A percentile compares a stretch with the other conserved stretches of the same genome.
Evolutionary conservation across 2,329 filamentous ascomycete genomes (phyloP).

Genomic region (Tolypocladium inflatum): DNA sequence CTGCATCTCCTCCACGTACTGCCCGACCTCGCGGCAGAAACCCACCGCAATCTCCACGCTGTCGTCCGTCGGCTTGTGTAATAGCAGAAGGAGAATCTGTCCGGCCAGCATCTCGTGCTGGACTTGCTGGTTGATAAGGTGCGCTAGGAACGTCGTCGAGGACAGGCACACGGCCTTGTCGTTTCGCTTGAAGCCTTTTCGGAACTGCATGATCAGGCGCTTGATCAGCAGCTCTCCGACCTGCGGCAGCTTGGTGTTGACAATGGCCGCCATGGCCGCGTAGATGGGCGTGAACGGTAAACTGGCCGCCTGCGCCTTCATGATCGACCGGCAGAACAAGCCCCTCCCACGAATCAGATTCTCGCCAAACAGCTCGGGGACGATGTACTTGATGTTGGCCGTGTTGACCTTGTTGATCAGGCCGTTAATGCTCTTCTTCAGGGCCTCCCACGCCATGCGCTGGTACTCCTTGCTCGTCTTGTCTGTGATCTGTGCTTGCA

Average conservation of each 20-base stretch:
- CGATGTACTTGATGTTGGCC: slow-evolving; percentile 94
- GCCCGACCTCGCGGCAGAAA: slow-evolving; percentile 84
- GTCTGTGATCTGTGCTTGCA: slow-evolving; percentile 95
- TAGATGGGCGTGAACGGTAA: slow-evolving; percentile 95
- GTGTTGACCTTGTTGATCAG: slow-evolving; percentile 99
- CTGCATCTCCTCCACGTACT: slow-evolving; percentile 94
- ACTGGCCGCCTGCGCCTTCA: slow-evolving; percentile 96
- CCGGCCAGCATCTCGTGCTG: slow-evolving; percentile 88
- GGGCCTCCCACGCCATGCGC: slow-evolving; percentile 96
- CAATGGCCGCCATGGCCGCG: slow-evolving; percentile 88
- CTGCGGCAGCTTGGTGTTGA: slow-evolving; percentile 94
- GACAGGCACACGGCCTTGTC: slow-evolving; percentile 94
- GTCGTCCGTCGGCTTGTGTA: slow-evolving; percentile 94
- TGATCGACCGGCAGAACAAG: slow-evolving; percentile 89
- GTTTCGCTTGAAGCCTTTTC: slow-evolving; percentile 91
- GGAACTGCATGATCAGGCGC: slow-evolving; percentile 81
- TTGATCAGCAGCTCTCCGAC: slow-evolving; percentile 86
- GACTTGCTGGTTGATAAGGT: slow-evolving; percentile 93
- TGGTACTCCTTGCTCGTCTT: slow-evolving; percentile 95
- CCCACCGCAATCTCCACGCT: slow-evolving; percentile 96
- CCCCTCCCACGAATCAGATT: slow-evolving; percentile 87
- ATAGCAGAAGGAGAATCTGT: slow-evolving; percentile 81
- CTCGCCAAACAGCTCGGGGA: slow-evolving; percentile 90
- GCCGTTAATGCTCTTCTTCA: slow-evolving; percentile 98
- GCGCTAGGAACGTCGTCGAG: slow-evolving; percentile 88